These are phyloP conservation scores for Panicum virgatum DNA, from an alignment of 202 grass and related monocot genomes.

Conservation along the genomic window DNA sequence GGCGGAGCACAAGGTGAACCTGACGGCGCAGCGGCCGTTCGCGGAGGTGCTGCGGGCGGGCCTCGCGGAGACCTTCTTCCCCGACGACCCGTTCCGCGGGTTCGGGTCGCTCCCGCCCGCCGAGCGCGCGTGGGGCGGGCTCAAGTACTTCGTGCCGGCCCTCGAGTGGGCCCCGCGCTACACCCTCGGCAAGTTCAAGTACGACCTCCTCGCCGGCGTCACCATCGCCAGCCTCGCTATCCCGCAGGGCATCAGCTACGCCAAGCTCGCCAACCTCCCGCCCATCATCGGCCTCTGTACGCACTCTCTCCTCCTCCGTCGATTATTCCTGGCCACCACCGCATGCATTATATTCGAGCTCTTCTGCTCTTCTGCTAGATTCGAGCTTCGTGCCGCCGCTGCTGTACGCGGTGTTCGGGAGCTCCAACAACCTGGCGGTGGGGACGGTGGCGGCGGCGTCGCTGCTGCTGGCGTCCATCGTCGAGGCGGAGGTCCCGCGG, in stretches of 20 bases:
- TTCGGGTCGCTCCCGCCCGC: slow-evolving; percentile 44
- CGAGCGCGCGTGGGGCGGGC: slow-evolving; percentile 32
- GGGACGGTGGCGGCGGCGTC: slow-evolving; percentile 90
- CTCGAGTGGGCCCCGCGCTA: slow-evolving; percentile 80
- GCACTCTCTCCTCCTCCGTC: neutral
- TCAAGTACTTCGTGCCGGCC: slow-evolving; percentile 78
- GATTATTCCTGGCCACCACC: too few species aligned
- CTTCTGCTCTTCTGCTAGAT: too few species aligned
- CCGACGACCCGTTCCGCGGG: slow-evolving; percentile 87
- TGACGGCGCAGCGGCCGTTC: slow-evolving; percentile 46
- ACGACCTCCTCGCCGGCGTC: slow-evolving; percentile 87
- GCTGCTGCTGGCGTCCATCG: slow-evolving; percentile 67
- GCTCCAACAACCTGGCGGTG: slow-evolving; percentile 86
- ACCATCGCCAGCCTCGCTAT: slow-evolving; percentile 99
- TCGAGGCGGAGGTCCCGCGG: slow-evolving; percentile 48
- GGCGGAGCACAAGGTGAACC: slow-evolving; percentile 52
- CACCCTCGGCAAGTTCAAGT: slow-evolving; percentile 58
- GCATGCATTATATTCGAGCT: too few species aligned
- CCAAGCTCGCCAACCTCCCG: slow-evolving; percentile 82
- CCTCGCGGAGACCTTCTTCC: slow-evolving; percentile 86
- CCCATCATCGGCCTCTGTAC: slow-evolving; percentile 91
- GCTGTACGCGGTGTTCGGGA: slow-evolving; percentile 88
- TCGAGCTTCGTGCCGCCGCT: slow-evolving; percentile 95
- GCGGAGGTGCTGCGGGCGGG: slow-evolving; percentile 30
- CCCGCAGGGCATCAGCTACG: slow-evolving; percentile 98